A percentile compares a stretch with the other conserved stretches of the same genome.
Conservation (phyloP, 1,139 yeast species). For the Saccharomycopsis phalli region DNA sequence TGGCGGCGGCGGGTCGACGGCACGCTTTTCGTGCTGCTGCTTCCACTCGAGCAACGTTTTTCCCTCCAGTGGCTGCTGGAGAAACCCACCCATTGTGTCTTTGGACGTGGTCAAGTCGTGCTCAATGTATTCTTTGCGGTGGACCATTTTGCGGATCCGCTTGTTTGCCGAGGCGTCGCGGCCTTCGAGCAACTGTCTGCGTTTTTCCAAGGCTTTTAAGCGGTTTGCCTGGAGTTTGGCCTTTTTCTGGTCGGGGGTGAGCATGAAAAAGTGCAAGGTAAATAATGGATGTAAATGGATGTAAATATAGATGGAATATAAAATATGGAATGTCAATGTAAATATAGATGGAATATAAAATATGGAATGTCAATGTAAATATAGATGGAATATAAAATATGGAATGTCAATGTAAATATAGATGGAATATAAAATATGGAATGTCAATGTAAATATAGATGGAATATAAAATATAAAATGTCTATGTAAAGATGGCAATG, state of each 20-base stretch:
- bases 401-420: no score
- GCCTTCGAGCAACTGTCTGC: conserved; percentile 15
- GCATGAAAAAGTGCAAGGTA: no score
- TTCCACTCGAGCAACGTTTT: conserved; percentile 68
- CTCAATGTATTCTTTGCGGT: conserved; percentile 72
- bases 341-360: no score
- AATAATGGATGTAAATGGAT: no score
- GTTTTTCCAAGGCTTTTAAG: conserved; percentile 16
- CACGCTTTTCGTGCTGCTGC: conserved; percentile 22
- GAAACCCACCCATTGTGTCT: conserved; percentile 83
- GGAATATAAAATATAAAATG: no score
- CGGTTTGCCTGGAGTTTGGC: conserved; percentile 18
- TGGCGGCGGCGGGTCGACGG: conserved; percentile 59
- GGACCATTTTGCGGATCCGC: conserved; percentile 25
- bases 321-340: no score
- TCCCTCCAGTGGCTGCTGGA: conserved; percentile 34
- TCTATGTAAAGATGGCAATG: no score
- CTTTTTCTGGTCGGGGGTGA: conserved; percentile 22
- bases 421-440: no score
- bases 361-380: no score
- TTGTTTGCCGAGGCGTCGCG: conserved; percentile 17
- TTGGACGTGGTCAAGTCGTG: conserved; percentile 86
- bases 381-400: no score
- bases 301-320: no score
- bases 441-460: no score